These are phyloP conservation scores for Trichoderma koningii DNA, from an alignment of 2,329 filamentous ascomycete species.

Conservation along the genomic window DNA sequence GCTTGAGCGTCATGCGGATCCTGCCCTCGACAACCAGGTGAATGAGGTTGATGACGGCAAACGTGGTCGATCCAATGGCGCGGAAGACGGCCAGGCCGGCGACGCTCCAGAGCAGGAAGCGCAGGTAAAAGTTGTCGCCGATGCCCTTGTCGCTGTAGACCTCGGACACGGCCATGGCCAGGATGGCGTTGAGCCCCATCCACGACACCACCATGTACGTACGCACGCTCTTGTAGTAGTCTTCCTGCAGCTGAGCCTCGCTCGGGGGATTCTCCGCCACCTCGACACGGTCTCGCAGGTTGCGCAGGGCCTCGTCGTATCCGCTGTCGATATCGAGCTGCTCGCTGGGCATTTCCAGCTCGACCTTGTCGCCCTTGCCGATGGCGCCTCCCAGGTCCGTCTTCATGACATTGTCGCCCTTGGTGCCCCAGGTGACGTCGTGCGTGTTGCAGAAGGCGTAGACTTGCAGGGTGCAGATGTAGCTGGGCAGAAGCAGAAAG, in stretches of 20 bases:
- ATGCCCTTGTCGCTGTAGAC: constrained; percentile 73
- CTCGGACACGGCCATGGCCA: constrained; percentile 92
- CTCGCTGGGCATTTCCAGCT: constrained; percentile 96
- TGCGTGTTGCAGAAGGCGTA: constrained; percentile 99
- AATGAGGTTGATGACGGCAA: constrained; percentile 79
- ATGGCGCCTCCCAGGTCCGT: constrained; percentile 89
- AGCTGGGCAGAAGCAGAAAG: constrained; percentile 86
- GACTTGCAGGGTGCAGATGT: constrained; percentile 96
- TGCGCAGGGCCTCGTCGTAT: constrained; percentile 95
- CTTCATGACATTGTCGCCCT: constrained; percentile 93
- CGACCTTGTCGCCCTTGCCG: constrained; percentile 76
- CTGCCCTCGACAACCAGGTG: constrained; percentile 86
- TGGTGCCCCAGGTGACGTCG: constrained; percentile 98
- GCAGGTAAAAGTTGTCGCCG: constrained; percentile 84
- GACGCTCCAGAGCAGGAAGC: constrained; percentile 91
- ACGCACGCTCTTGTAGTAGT: constrained; percentile 95
- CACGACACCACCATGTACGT: constrained; percentile 97
- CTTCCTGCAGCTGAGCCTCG: constrained; percentile 88
- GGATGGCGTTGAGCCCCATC: constrained; percentile 88
- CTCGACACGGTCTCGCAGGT: constrained; percentile 89
- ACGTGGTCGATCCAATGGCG: constrained; percentile 77
- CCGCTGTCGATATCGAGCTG: constrained; percentile 97
- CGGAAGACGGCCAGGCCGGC: constrained; percentile 85
- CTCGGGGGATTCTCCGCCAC: constrained; percentile 63
- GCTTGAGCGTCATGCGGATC: constrained; percentile 61